Evolutionary conservation across 176 grass and related monocot species (phyloP).

Genomic region (Carex kokanica): DNA sequence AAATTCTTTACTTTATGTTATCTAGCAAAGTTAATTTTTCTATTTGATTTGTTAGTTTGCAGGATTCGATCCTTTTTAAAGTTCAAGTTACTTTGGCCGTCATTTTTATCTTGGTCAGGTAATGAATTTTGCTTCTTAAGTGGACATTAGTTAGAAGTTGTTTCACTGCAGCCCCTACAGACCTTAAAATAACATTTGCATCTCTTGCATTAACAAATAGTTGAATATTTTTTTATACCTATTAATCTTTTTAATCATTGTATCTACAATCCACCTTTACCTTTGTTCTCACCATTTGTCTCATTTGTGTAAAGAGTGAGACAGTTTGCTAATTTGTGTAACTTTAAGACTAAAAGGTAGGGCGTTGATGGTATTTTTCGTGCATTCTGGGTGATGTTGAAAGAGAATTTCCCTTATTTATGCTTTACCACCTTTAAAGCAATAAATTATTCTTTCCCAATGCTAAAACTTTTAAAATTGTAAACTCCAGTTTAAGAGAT

Average conservation of each 20-base stretch:
- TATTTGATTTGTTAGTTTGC: slow-evolving; percentile 62
- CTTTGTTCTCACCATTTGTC: too few relatives aligned
- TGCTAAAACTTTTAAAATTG: slow-evolving; percentile 8
- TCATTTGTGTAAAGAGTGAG: too few relatives aligned
- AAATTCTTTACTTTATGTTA: too few relatives aligned
- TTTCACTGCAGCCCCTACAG: background rate
- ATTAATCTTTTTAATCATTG: too few relatives aligned
- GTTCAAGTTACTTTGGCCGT: slow-evolving; percentile 85
- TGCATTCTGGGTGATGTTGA: slow-evolving; percentile 28
- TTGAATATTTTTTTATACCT: too few relatives aligned
- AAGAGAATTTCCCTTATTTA: slow-evolving; percentile 25
- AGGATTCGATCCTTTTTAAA: slow-evolving; percentile 97
- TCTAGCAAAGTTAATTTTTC: slow-evolving; percentile 12
- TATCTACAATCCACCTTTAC: too few relatives aligned
- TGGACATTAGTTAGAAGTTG: background rate
- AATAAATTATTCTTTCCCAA: background rate
- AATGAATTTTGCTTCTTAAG: background rate
- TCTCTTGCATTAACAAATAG: background rate
- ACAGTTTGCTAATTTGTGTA: too few relatives aligned
- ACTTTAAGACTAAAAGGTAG: too few relatives aligned
- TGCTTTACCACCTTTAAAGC: background rate
- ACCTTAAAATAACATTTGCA: slow-evolving; percentile 6
- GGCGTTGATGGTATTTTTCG: background rate
- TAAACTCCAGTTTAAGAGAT: slow-evolving; percentile 69
- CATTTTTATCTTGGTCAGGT: slow-evolving; percentile 92